Base-by-base conservation (phyloP, 768 basidiomycete species). In the Myochromella boudieri region DNA sequence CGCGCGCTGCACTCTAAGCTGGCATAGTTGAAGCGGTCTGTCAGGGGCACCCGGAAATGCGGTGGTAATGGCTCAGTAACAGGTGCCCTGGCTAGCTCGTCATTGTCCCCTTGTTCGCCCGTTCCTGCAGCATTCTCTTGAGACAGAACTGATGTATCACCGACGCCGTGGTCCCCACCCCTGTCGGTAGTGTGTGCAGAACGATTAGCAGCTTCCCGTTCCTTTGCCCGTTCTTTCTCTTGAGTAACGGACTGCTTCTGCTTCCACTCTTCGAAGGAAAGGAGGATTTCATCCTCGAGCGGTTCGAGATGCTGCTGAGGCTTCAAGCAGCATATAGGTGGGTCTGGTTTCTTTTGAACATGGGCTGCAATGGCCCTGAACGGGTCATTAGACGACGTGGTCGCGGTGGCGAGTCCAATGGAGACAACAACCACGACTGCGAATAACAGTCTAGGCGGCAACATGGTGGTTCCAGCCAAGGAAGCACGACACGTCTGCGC, bases 1-100 rank as follows among this genome's bases (percentile, higher is more conserved):
- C 92, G 85, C 1, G 95, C 95, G 1, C 91, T 92, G 62, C 97
- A 99, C 64, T 97, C 95, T 48, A 85, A 62, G 42, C 82, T 84
- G 32, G 97, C 97, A 58, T 95, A 98, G 66, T 99, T 97, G 75
- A 95, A 97, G 33, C 93, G 78, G 70, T 95, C 91, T 10, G 78
- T 84, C 33, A 90, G 68, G 1, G 89, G 89, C 4, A 91, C 81
- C 15, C 78, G 77, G 60, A 86, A 84, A 55, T 84, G 81, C 0
- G 85, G 82, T 26, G 80, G 71, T 25, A 79, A 54, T 3, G 59
- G 58, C 46, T 74, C 68, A 11, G 52, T 31, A 14, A 64, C 51
- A 44, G 58, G 52, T 46, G 56, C 34, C 26, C 42, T 51, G 39
- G 56, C 42, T 32, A 47, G 42, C 25, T 55, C 48, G 33, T 63